phyloP scores from a whole-genome alignment of 192 early-diverging fungal genomes.

The Tieghemiomyces parasiticus region DNA sequence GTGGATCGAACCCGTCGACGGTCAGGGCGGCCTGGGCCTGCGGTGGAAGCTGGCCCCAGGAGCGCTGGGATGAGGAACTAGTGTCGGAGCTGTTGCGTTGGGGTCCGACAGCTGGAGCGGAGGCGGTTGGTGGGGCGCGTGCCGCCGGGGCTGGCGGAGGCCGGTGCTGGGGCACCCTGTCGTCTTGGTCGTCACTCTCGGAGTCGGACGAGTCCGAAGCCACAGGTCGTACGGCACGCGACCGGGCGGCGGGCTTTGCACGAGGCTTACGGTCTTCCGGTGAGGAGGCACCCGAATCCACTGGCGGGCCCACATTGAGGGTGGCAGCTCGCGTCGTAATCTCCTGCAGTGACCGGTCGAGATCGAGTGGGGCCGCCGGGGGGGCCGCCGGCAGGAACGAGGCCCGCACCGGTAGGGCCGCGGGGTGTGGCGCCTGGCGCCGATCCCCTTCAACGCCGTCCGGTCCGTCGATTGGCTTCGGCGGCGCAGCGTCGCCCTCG shows the following conservation, averaged over 20 bases:
- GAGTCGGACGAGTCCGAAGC: slow-evolving; percentile 1
- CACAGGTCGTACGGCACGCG: neutral
- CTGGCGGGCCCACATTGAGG: too few species aligned
- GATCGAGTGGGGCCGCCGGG: too few species aligned
- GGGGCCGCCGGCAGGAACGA: too few species aligned
- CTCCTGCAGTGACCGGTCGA: too few species aligned
- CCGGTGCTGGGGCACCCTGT: neutral
- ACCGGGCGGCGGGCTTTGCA: too few species aligned
- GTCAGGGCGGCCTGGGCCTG: neutral
- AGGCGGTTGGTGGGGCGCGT: neutral
- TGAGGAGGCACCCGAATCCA: too few species aligned
- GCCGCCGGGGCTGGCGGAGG: neutral
- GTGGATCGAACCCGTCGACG: neutral
- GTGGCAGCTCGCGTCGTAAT: too few species aligned
- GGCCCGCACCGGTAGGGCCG: too few species aligned
- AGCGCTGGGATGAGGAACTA: neutral
- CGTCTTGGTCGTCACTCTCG: neutral
- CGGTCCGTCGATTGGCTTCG: neutral
- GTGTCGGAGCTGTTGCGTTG: neutral
- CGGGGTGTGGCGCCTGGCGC: too few species aligned
- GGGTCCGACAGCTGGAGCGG: neutral
- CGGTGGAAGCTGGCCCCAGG: neutral
- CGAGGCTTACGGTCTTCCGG: too few species aligned
- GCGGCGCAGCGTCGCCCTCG: neutral
- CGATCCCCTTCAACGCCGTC: too few species aligned